Evolutionary conservation across 2,329 filamentous ascomycete genomes (phyloP), one percentile per base, ranked within the genome.

Genomic region (Neofusicoccum parvum): DNA sequence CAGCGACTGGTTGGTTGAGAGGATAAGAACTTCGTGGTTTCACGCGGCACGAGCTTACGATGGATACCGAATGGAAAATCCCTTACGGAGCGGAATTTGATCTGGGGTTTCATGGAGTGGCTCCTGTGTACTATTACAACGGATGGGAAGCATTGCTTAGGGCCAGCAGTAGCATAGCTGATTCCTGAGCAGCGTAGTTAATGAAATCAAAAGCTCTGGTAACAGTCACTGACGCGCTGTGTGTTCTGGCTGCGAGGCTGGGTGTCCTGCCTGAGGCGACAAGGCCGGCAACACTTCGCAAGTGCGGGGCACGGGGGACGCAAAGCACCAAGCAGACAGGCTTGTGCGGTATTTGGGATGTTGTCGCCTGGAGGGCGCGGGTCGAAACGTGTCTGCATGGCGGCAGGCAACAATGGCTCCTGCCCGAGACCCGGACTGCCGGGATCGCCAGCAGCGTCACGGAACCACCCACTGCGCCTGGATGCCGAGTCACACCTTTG

Each of bases 1-100:
- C 39, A 14, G 39, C 6, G 20, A 34, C 10, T 12, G 34, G n/a
- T 11, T 36, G 41, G n/a, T 23, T 49, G 17, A 34, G 11, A 48
- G 23, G n/a, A 6, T 34, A n/a, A 11, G n/a, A 37, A 36, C 11
- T 60, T 60, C 41, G 39, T 20, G 9, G 27, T 48, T 60, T 51
- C 48, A 62, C 15, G 59, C 46, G 59, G 43, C 32, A 62, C 48
- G 59, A 62, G 59, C 37, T 62, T 51, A 62, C 27, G 59, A 62
- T 50, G 46, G 46, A 43, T 32, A 62, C 37, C 43, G 20, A 23
- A 34, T 32, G 17, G 23, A 45, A 45, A 27, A 14, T 23, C 9
- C 17, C 36, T 27, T 27, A 15, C 14, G 17, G 20, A 23, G 20
- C 23, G 12, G 15, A 50, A 41, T 41, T 32, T 17, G 59, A 36